Conservation (phyloP, 2,329 filamentous ascomycete species). For the Exserohilum turcica region DNA sequence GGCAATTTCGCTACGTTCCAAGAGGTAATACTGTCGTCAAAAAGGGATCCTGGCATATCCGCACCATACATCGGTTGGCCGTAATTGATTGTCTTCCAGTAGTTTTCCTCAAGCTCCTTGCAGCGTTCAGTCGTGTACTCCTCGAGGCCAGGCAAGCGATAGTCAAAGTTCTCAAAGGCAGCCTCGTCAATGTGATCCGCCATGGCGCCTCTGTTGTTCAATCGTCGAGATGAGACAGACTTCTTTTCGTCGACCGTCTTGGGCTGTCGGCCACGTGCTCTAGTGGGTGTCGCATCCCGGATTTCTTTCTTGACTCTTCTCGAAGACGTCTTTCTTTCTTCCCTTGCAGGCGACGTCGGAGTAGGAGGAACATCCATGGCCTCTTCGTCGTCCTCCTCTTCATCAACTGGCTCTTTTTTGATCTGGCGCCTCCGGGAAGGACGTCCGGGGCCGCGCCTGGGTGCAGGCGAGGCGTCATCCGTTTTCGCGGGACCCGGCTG, state of each 20-base stretch:
- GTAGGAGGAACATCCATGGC: constrained; percentile 48
- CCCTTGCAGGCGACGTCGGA: constrained; percentile 52
- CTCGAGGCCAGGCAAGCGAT: constrained; percentile 78
- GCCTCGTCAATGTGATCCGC: constrained; percentile 84
- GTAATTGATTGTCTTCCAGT: constrained; percentile 97
- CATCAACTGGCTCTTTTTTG: constrained; percentile 29
- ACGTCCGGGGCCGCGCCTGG: constrained; percentile 57
- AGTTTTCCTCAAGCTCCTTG: constrained; percentile 89
- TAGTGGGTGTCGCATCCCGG: constrained; percentile 58
- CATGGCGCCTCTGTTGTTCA: constrained; percentile 80
- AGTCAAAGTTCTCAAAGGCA: constrained; percentile 89
- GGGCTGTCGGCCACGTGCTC: constrained; percentile 59
- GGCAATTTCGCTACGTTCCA: constrained; percentile 97
- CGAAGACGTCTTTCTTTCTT: constrained; percentile 43
- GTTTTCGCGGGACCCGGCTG: constrained; percentile 37
- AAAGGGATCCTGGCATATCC: constrained; percentile 93
- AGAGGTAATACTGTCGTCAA: constrained; percentile 78
- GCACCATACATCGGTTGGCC: constrained; percentile 94
- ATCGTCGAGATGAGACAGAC: constrained; percentile 83
- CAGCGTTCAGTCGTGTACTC: constrained; percentile 91
- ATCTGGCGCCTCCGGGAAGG: constrained; percentile 44
- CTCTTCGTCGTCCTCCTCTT: constrained; percentile 44
- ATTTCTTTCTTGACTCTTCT: constrained; percentile 44
- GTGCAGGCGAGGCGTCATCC: constrained; percentile 44
- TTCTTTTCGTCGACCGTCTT: constrained; percentile 52